Base-by-base conservation (phyloP, 1,139 yeast species). In the Geotrichum carabidarum region DNA sequence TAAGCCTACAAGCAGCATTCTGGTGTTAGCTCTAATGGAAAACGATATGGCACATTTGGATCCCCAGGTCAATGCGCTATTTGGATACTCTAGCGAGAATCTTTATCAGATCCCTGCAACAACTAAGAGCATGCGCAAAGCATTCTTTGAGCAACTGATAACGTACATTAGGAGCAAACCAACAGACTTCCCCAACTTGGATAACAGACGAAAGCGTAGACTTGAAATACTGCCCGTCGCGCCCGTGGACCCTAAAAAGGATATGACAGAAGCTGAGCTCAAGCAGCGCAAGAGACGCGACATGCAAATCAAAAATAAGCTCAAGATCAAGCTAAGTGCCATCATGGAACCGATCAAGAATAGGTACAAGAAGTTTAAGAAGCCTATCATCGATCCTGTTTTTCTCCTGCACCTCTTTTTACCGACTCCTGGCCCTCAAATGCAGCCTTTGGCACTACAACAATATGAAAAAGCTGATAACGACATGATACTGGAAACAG, bases 291-390 rank as follows among this genome's bases (percentile, higher is more conserved):
- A 83, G 59, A 80, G 82, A 60, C 77, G 79, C 54, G 98, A 93
- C 67, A 84, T 89, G 74, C 84, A 86, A 65, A 73, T 90, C 59
- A 90, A 89, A 68, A 91, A 93, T 67, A 77, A 86, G 9, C 74
- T 93, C 59, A 94, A 93, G 68, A 82, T 93, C 57, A 89, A 86
- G 68, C 75, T 93, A 31, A 86, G 96, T 8, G 90, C 89, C 1
- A 73, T 94, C 46, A 87, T 93, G 95, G 98, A 93, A 60, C 74
- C 88, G 40, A 86, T 93, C 72, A 90, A 91, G 63, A 82, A 76
- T 55, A 77, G 98, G 50, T 93, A 93, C 68, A 89, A 89, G 65
- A 77, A 96, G 57, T 94, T 93, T 74, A 85, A 83, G 63, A 93
- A 91, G 65, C 98, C 99, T 0, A 78, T 86, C 0, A 81, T 93